Percentiles rank a stretch among this genome's conserved stretches.
Evolutionary conservation across 2,329 filamentous ascomycete species (phyloP).

Genomic region (Cordyceps farinosa): DNA sequence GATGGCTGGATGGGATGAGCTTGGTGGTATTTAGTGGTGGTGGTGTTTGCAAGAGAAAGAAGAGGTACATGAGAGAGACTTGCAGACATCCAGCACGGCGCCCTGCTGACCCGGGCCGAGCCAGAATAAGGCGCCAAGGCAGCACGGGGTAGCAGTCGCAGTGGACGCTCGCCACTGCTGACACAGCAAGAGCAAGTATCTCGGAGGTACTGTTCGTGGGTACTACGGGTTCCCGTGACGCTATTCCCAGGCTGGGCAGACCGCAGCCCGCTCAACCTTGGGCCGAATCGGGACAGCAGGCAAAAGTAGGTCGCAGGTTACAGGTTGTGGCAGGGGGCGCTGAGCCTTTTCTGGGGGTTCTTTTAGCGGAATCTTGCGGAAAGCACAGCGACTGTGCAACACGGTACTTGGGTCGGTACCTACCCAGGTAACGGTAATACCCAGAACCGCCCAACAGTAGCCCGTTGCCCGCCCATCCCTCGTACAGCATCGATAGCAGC

Average conservation of each 20-base stretch:
- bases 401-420: too few relatives aligned
- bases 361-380: neutral
- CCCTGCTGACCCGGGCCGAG: neutral
- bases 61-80: neutral
- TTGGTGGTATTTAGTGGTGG: neutral
- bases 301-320: too few relatives aligned
- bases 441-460: neutral
- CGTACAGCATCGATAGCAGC: neutral
- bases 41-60: neutral
- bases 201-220: neutral
- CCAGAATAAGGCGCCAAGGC: neutral
- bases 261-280: neutral
- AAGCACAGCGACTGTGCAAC: neutral
- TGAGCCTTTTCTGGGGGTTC: neutral
- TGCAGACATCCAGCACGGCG: neutral
- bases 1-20: neutral
- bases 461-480: neutral
- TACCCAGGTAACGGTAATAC: neutral
- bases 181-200: neutral
- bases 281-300: neutral
- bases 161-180: neutral
- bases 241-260: constrained; percentile 6
- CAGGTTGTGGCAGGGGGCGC: neutral
- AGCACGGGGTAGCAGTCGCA: neutral
- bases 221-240: neutral